These are phyloP conservation scores for Puccinia coronata DNA, from an alignment of 1,284 basidiomycete genomes.

Conservation along the genomic window DNA sequence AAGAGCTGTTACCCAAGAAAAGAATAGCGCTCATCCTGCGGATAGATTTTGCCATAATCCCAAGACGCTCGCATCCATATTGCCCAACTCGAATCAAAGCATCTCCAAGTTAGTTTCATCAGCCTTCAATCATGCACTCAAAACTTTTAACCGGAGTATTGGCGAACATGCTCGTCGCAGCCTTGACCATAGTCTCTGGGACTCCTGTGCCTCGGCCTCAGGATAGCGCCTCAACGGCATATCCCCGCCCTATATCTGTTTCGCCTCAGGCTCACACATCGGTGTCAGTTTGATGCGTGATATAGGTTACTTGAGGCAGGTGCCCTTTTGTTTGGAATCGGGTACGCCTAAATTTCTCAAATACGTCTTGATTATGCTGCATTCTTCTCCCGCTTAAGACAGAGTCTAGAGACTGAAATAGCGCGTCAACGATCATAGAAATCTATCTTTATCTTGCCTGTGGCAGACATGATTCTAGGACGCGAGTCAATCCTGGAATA, in stretches of 20 bases:
- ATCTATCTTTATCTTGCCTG: constrained; percentile 4
- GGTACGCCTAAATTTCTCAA: not conserved
- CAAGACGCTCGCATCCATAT: not conserved
- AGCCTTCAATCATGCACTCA: not conserved
- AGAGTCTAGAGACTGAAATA: not conserved
- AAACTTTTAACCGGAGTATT: not conserved
- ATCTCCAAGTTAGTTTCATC: not conserved
- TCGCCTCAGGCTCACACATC: not conserved
- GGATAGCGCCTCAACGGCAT: not conserved
- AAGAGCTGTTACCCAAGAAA: not conserved
- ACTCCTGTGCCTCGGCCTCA: not conserved
- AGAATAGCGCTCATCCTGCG: not conserved
- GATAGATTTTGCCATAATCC: not conserved
- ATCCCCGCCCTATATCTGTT: not conserved
- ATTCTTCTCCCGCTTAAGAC: not conserved
- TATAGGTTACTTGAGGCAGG: not conserved
- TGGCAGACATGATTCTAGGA: not conserved
- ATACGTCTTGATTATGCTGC: not conserved
- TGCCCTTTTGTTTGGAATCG: not conserved
- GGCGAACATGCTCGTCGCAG: not conserved
- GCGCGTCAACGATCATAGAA: not conserved
- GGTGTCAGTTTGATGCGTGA: not conserved
- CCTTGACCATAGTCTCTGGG: not conserved
- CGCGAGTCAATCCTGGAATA: not conserved
- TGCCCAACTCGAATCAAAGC: not conserved